Evolutionary conservation across 1,139 yeast species (phyloP).

Genomic region (Pichia sp.): DNA sequence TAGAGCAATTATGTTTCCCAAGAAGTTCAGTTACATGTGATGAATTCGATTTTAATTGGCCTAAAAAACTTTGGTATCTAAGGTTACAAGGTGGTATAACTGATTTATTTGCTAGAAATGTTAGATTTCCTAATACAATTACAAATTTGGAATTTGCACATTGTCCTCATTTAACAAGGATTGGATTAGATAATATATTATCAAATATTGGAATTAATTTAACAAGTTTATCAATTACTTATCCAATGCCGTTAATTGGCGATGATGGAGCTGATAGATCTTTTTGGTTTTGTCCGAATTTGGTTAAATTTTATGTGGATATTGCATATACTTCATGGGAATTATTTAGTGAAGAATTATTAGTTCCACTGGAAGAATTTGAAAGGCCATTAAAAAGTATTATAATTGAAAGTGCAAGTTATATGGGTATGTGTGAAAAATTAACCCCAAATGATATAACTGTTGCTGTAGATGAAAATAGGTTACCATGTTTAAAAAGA

Average conservation of each 20-base stretch:
- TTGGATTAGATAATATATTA: slow-evolving; percentile 54
- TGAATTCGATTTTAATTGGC: slow-evolving; percentile 63
- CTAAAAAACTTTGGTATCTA: slow-evolving; percentile 61
- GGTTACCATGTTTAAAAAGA: slow-evolving; percentile 61
- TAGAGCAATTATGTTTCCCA: slow-evolving; percentile 81
- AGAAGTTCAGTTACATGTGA: slow-evolving; percentile 77
- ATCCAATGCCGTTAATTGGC: slow-evolving; percentile 81
- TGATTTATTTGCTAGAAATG: slow-evolving; percentile 63
- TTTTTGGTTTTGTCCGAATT: slow-evolving; percentile 69
- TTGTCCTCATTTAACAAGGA: slow-evolving; percentile 64
- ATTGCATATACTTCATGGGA: slow-evolving; percentile 77
- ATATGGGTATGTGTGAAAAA: slow-evolving; percentile 77
- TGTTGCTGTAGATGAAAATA: slow-evolving; percentile 70
- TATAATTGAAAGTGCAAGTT: slow-evolving; percentile 79
- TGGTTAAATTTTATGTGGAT: slow-evolving; percentile 55
- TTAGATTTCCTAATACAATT: slow-evolving; percentile 67
- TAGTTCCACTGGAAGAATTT: slow-evolving; percentile 35
- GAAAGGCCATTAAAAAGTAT: slow-evolving; percentile 57
- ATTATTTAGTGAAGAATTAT: slow-evolving; percentile 54
- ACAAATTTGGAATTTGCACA: slow-evolving; percentile 74
- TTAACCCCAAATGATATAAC: slow-evolving; percentile 85
- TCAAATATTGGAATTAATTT: slow-evolving; percentile 61
- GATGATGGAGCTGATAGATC: slow-evolving; percentile 67
- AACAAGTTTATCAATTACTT: slow-evolving; percentile 58
- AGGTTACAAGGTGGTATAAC: slow-evolving; percentile 87